Conservation (phyloP, 805 yeast genomes). For the Cyberlindnera mrakii region DNA sequence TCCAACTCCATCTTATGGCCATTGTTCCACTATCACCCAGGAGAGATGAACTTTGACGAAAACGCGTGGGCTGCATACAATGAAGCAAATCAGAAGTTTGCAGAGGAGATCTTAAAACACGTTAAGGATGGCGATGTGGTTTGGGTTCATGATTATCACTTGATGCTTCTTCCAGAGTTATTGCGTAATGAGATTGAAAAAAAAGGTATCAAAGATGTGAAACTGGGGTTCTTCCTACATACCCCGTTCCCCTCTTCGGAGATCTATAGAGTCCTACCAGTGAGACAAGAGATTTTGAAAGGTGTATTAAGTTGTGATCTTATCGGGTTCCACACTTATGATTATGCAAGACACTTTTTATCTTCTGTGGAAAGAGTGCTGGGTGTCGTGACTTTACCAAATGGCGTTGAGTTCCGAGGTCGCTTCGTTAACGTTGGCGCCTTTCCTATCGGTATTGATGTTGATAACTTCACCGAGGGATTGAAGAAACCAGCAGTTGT, state of each 20-base stretch:
- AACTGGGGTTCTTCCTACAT: slow-evolving; percentile 90
- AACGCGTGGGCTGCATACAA: slow-evolving; percentile 97
- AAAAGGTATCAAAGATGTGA: slow-evolving; percentile 45
- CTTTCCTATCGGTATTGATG: slow-evolving; percentile 98
- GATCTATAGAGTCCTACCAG: slow-evolving; percentile 92
- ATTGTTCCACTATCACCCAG: slow-evolving; percentile 96
- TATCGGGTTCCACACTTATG: slow-evolving; percentile 98
- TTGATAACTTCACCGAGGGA: slow-evolving; percentile 82
- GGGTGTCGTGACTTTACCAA: slow-evolving; percentile 79
- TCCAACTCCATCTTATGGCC: slow-evolving; percentile 97
- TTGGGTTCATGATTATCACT: slow-evolving; percentile 98
- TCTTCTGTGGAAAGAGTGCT: slow-evolving; percentile 83
- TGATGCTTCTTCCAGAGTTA: slow-evolving; percentile 92
- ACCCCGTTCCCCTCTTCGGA: slow-evolving; percentile 98
- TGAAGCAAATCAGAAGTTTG: slow-evolving; percentile 83
- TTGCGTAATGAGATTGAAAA: slow-evolving; percentile 54
- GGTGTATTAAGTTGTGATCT: slow-evolving; percentile 94
- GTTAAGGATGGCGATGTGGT: slow-evolving; percentile 80
- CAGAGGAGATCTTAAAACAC: slow-evolving; percentile 60
- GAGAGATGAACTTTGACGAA: slow-evolving; percentile 97
- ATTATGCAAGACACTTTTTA: slow-evolving; percentile 92
- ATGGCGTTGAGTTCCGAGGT: slow-evolving; percentile 76
- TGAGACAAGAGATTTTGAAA: slow-evolving; percentile 80
- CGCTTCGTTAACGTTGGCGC: slow-evolving; percentile 86
- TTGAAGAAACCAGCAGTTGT: slow-evolving; percentile 57